phyloP scores from a whole-genome alignment of 805 yeast species.

The Saturnispora kantuleensis region DNA sequence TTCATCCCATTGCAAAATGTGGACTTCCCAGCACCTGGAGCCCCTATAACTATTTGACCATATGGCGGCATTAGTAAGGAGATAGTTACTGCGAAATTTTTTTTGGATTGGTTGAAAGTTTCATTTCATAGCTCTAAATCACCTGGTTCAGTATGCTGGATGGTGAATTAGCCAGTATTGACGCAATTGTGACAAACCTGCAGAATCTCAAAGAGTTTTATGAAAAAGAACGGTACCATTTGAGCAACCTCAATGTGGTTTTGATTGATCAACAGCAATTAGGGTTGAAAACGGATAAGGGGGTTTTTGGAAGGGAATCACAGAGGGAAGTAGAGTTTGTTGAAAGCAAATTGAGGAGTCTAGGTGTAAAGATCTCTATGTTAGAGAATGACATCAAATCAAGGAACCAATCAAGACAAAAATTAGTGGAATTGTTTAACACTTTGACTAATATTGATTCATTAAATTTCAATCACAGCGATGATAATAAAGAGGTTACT shows the following conservation, averaged over 20 bases:
- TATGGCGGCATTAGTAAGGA: slow-evolving; percentile 37
- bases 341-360: slow-evolving; percentile 8
- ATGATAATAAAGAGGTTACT: slow-evolving; percentile 10
- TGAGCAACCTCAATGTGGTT: slow-evolving; percentile 12
- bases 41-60: slow-evolving; percentile 93
- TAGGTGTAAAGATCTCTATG: slow-evolving; percentile 11
- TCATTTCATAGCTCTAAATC: neutral
- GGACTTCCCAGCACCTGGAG: slow-evolving; percentile 96
- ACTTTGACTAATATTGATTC: slow-evolving; percentile 16
- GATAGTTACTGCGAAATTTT: neutral
- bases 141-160: slow-evolving; percentile 12
- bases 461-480: slow-evolving; percentile 12
- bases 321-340: slow-evolving; percentile 15
- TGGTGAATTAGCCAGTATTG: slow-evolving; percentile 18
- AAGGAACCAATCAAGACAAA: slow-evolving; percentile 20
- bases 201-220: slow-evolving; percentile 19
- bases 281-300: slow-evolving; percentile 7
- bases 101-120: neutral
- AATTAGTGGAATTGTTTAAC: slow-evolving; percentile 22
- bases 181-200: slow-evolving; percentile 20
- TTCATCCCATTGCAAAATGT: slow-evolving; percentile 89
- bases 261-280: slow-evolving; percentile 13
- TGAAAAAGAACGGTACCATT: slow-evolving; percentile 19
- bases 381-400: slow-evolving; percentile 31
- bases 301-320: slow-evolving; percentile 16